Conservation (phyloP, 306 rosid genomes). For the Ormosia emarginata region DNA sequence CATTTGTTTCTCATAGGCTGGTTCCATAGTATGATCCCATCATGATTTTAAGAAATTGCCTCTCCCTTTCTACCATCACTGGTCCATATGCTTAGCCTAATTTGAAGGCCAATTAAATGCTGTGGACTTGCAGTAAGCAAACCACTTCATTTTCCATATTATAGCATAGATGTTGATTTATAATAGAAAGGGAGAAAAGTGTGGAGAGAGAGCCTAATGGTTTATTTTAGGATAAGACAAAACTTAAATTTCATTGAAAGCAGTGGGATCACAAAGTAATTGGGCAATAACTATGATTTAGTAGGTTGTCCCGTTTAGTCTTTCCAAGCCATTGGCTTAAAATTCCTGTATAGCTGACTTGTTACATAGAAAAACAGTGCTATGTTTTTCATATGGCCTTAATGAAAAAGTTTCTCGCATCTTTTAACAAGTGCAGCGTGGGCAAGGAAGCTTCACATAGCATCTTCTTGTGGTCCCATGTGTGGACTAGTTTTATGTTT, state of each 20-base stretch:
- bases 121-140: constrained; percentile 38
- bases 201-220: background rate
- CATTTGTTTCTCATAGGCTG: constrained; percentile 16
- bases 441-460: constrained; percentile 9
- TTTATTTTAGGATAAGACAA: constrained; percentile 36
- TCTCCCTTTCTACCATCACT: constrained; percentile 24
- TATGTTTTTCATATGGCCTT: background rate
- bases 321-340: constrained; percentile 9
- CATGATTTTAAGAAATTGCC: constrained; percentile 12
- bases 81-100: constrained; percentile 48
- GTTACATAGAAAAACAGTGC: background rate
- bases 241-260: constrained; percentile 46
- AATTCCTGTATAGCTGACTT: constrained; percentile 11
- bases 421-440: constrained; percentile 1
- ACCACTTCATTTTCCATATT: constrained; percentile 41
- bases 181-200: background rate
- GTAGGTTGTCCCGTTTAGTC: background rate
- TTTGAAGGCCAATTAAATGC: constrained; percentile 61
- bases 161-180: constrained; percentile 46
- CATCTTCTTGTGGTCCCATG: constrained; percentile 31
- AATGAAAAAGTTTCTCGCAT: background rate
- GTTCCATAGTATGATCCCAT: background rate
- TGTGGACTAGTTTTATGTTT: constrained; percentile 13
- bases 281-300: constrained; percentile 36
- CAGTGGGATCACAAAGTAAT: constrained; percentile 53